Base-by-base conservation (phyloP, 1,284 basidiomycete species). In the Tranzscheliella williamsii region DNA sequence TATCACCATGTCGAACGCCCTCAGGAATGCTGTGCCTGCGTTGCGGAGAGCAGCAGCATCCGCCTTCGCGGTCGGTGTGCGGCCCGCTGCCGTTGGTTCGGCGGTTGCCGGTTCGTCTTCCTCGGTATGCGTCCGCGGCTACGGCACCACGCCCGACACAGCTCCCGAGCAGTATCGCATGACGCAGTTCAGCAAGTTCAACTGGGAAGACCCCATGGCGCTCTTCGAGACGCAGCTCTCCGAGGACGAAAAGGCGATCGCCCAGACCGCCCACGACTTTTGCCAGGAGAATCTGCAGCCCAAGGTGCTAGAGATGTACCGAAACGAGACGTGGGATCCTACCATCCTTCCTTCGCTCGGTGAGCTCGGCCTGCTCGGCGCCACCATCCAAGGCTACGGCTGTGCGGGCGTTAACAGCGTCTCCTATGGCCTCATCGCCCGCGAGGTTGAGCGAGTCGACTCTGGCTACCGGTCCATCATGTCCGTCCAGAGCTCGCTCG, bases 391-490 rank as follows among this genome's bases (percentile, higher is more conserved):
- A 55, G 93, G 91, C 2, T 95, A 96, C 72, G 91, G 90, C 23
- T 98, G 93, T 76, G 93, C 93, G 0, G 93, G 94, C n/a, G 88
- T 86, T 20, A 89, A 87, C 72, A 87, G 86, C 65, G 90, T 94
- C 17, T 89, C 92, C 0, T 97, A 96, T 71, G 94, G 94, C 6
- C 82, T 97, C 24, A 89, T 97, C 68, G 89, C 91, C 2, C 83
- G 94, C 36, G 93, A 96, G 78, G 87, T 98, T 4, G 93, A 97
- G 80, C 82, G 90, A 42, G 86, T 98, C 30, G 94, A 98, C 78
- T 95, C 91, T 1, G 94, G 94, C 3, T 97, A 95, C 77, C 87
- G 93, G 26, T 92, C 89, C 5, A 93, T 87, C n/a, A 88, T 93
- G 76, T 93, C 90, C 22, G 94, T 98, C 1, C 94, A 98, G 78